A percentile compares a stretch with the other conserved stretches of the same genome.
phyloP scores from a whole-genome alignment of 306 rosid species.

The Castanospermum australe region DNA sequence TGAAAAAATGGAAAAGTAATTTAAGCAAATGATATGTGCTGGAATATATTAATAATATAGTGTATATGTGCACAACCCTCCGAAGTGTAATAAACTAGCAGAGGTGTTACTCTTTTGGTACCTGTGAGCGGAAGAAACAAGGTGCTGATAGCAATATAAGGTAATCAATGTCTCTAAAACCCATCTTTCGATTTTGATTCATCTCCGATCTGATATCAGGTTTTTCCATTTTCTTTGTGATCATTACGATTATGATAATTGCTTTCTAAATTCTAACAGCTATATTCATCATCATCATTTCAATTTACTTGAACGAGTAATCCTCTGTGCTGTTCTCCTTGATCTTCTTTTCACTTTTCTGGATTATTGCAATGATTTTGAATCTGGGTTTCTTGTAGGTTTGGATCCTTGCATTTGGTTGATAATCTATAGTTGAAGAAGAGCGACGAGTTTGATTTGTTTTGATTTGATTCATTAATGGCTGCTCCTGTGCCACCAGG shows the following conservation, averaged over 20 bases:
- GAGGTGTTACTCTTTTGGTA: no score
- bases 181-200: slow-evolving; percentile 34
- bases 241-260: no score
- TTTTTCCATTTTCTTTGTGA: background rate
- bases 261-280: background rate
- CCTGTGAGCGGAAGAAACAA: slow-evolving; percentile 1
- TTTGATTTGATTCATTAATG: slow-evolving; percentile 60
- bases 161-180: slow-evolving; percentile 46
- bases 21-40: background rate
- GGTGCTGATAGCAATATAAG: no score
- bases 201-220: slow-evolving; percentile 38
- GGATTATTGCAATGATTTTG: background rate
- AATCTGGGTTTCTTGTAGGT: slow-evolving; percentile 28
- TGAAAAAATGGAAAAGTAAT: background rate
- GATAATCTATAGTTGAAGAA: slow-evolving; percentile 1
- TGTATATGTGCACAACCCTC: no score
- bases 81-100: no score
- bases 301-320: background rate
- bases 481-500: slow-evolving; percentile 95
- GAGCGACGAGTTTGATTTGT: slow-evolving; percentile 2
- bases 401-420: slow-evolving; percentile 31
- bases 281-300: slow-evolving; percentile 9
- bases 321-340: background rate
- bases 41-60: no score
- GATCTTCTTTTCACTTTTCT: background rate